Conservation (phyloP, 306 rosid species). For the Fragaria ananassa region DNA sequence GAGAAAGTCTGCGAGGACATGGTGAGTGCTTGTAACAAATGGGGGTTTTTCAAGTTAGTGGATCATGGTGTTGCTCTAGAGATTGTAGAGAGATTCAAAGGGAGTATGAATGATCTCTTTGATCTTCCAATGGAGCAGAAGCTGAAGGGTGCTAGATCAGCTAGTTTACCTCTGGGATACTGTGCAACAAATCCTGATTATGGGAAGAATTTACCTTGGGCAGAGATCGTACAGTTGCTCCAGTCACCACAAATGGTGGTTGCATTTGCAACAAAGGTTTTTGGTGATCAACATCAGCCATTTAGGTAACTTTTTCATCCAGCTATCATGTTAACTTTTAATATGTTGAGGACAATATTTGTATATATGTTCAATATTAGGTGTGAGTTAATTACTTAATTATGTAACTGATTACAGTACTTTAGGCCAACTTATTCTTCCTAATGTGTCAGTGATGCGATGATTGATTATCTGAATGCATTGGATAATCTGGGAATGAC, state of each 20-base stretch:
- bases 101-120: neutral
- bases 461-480: constrained; percentile 8
- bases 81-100: neutral
- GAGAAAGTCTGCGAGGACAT: constrained; percentile 4
- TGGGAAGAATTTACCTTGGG: constrained; percentile 20
- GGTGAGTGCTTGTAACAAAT: constrained; percentile 14
- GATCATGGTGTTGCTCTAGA: constrained; percentile 15
- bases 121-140: constrained; percentile 18
- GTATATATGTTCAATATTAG: too few relatives aligned
- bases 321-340: neutral
- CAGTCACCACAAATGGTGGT: constrained; percentile 11
- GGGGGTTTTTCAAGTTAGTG: constrained; percentile 19
- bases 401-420: neutral
- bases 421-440: neutral
- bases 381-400: too few relatives aligned
- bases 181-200: constrained; percentile 20
- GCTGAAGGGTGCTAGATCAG: constrained; percentile 17
- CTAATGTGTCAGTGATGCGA: constrained; percentile 3
- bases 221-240: constrained; percentile 19
- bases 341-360: neutral
- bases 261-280: constrained; percentile 18
- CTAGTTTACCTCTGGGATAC: constrained; percentile 14
- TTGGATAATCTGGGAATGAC: constrained; percentile 11
- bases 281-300: constrained; percentile 14
- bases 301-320: constrained; percentile 9